Evolutionary conservation across 2,329 filamentous ascomycete species (phyloP), one percentile per base, ranked within the genome.

Genomic region (Thyridium curvatum): DNA sequence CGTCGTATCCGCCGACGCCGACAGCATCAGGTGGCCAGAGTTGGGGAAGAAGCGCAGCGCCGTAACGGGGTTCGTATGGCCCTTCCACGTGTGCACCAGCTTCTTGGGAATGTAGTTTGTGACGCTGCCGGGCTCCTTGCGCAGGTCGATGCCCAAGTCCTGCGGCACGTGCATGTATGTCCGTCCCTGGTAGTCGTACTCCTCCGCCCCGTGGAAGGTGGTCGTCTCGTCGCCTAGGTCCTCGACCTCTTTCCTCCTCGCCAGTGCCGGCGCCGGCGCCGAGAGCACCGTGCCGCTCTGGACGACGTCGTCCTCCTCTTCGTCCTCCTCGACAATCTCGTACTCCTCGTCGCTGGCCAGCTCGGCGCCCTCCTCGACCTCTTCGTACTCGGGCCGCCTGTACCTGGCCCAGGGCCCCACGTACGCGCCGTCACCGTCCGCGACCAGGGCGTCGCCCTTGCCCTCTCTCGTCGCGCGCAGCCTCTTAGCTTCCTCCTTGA

Each of bases 91-190:
- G 58, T 95, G 84, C 34, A 97, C 73, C 51, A 93, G 73, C 66
- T 94, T 97, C 72, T 95, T 97, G 30, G 93, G 93, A 41, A 94
- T 87, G 58, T 80, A 98, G 61, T 95, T 97, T 56, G 90, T 90
- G 56, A 78, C 63, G 54, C 82, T 89, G 52, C 86, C 86, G 33
- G 72, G 61, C 44, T 94, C 88, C 64, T 93, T 94, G 47, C 74
- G 77, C 51, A 98, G 70, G 57, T 94, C 86, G 58, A 95, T 71
- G 55, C 88, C 86, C 63, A 95, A 67, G 58, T 95, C 90, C 59
- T 88, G 89, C 4, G 93, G 93, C 34, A 97, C 74, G 63, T 98
- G 93, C 38, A 40, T 41, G 32, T 95, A 98, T 28, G 91, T 94
- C 48, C 93, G 75, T 35, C 93, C 93, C 59, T 94, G 86, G 66